Evolutionary conservation across 2,329 filamentous ascomycete species (phyloP).

Genomic region (Aspergillus pseudonomiae): DNA sequence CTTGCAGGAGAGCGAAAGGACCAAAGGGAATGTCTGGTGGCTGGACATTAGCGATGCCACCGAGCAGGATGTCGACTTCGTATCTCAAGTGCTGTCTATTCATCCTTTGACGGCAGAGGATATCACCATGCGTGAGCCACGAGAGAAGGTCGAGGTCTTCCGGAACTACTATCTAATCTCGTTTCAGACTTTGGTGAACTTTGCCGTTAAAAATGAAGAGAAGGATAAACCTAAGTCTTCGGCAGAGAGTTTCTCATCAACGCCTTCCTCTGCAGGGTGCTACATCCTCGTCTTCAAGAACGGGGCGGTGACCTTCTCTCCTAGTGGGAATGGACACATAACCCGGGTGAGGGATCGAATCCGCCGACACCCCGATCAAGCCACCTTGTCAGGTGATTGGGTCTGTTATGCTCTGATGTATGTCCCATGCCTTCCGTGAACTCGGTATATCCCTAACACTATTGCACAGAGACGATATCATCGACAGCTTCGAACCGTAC

Average conservation of each 20-base stretch:
- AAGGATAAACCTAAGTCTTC: conserved; percentile 66
- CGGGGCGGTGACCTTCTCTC: conserved; percentile 91
- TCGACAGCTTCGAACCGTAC: conserved; percentile 87
- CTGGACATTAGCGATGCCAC: conserved; percentile 87
- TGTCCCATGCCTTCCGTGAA: conserved; percentile 36
- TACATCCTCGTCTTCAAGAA: conserved; percentile 95
- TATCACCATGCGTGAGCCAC: conserved; percentile 88
- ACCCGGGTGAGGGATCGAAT: conserved; percentile 86
- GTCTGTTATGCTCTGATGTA: conserved; percentile 97
- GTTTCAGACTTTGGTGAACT: conserved; percentile 77
- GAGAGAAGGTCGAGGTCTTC: conserved; percentile 97
- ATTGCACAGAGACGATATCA: conserved; percentile 79
- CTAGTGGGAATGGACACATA: conserved; percentile 80
- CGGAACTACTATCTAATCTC: conserved; percentile 96
- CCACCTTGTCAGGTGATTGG: conserved; percentile 92
- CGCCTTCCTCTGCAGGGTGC: conserved; percentile 84
- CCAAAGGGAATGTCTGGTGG: conserved; percentile 73
- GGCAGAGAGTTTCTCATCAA: not conserved
- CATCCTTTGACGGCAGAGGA: conserved; percentile 95
- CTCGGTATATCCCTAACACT: not conserved
- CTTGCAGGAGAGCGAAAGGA: conserved; percentile 18
- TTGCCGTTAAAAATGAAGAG: conserved; percentile 67
- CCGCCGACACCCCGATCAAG: conserved; percentile 84
- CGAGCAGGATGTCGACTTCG: conserved; percentile 78
- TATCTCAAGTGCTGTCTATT: conserved; percentile 89